Base-by-base conservation (phyloP, 1,284 basidiomycete species). In the Cutaneotrichosporon cavernicola region DNA sequence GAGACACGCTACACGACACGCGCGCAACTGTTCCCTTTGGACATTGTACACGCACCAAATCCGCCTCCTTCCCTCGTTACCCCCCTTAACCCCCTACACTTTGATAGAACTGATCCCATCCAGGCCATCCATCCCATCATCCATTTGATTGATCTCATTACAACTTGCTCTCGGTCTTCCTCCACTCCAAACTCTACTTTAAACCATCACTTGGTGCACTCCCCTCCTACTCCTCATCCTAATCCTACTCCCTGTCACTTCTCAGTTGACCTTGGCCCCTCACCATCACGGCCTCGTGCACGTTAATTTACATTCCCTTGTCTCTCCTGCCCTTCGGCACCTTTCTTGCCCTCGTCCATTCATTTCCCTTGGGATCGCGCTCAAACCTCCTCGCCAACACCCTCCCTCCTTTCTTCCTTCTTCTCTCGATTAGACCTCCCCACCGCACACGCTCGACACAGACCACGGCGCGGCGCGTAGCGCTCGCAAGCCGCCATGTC, bases 401-500 rank as follows among this genome's bases (percentile, higher is more conserved):
- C 50, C 50, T 7, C 10, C 31, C 51, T n/a, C 18, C 18, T n/a
- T 31, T 8, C 16, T 53, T 6, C 31, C 16, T 14, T 16, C 31
- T 16, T 31, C 18, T n/a, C n/a, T 53, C 30, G 31, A 53, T 34
- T 22, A 26, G 14, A 50, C 49, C 11, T 30, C 21, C 8, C 30
- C 31, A 8, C 13, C 31, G 51, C 51, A 32, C 43, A 31, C 56
- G 43, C 43, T 5, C 5, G 8, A 55, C 31, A 21, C 53, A 38
- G 49, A 30, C 32, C 43, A 47, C 34, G 30, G 34, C 21, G 46
- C 49, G 52, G 60, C 60, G 52, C 60, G 30, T 34, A 52, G 52
- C 60, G 52, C 60, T 32, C 21, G 57, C 46, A 32, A 14, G 40
- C 52, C 56, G 47, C 40, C 34, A 65, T 65, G 63, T 58, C 47